These are phyloP conservation scores for Tricholoma flavovirens DNA, from an alignment of 768 basidiomycete species.

Conservation along the genomic window DNA sequence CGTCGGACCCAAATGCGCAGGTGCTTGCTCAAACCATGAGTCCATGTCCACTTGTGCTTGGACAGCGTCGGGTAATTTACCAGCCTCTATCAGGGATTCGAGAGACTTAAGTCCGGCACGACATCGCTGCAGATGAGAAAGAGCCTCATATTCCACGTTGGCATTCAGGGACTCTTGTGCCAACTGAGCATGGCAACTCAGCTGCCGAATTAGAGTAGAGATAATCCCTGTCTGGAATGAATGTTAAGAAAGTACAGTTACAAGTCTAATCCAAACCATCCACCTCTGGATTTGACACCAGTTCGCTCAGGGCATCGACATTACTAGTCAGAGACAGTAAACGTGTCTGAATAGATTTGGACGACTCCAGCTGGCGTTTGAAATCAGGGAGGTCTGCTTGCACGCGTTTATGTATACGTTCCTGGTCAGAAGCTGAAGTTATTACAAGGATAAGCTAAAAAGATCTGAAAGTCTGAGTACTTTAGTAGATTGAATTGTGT, in stretches of 20 bases:
- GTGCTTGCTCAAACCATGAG: slow-evolving; percentile 38
- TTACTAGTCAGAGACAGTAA: slow-evolving; percentile 44
- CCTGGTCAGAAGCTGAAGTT: slow-evolving; percentile 31
- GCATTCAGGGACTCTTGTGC: slow-evolving; percentile 60
- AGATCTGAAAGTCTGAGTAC: slow-evolving; percentile 30
- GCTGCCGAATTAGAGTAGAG: slow-evolving; percentile 46
- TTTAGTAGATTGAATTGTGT: slow-evolving; percentile 65
- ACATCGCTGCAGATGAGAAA: slow-evolving; percentile 53
- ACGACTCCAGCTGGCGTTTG: slow-evolving; percentile 54
- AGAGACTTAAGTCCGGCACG: slow-evolving; percentile 41
- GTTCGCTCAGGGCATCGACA: slow-evolving; percentile 45
- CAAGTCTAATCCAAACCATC: slow-evolving; percentile 4
- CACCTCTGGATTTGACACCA: slow-evolving; percentile 60
- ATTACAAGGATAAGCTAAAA: neutral
- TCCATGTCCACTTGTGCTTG: slow-evolving; percentile 37
- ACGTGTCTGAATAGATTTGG: slow-evolving; percentile 60
- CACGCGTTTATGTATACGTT: slow-evolving; percentile 69
- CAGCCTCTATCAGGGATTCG: slow-evolving; percentile 42
- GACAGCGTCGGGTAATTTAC: slow-evolving; percentile 62
- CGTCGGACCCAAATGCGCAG: slow-evolving; percentile 45
- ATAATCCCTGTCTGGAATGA: slow-evolving; percentile 59
- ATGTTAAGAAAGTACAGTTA: slow-evolving; percentile 1
- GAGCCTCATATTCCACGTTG: slow-evolving; percentile 39
- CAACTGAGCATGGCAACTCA: slow-evolving; percentile 56
- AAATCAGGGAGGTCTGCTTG: slow-evolving; percentile 58